Conservation (phyloP, 306 rosid species). For the Astragalus membranaceus region DNA sequence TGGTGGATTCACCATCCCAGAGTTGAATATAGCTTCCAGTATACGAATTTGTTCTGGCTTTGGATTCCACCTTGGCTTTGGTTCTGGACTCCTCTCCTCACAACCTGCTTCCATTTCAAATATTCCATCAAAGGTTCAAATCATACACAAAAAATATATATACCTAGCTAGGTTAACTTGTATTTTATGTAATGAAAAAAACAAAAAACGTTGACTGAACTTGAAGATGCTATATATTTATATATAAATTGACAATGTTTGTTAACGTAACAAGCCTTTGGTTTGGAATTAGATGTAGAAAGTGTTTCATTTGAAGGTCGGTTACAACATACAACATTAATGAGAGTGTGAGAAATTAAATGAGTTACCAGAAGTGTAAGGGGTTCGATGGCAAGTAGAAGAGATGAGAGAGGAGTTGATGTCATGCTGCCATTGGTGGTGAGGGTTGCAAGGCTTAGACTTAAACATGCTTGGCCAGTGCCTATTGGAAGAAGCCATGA, state of each 20-base stretch:
- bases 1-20: constrained; percentile 96
- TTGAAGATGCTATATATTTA: too few species aligned
- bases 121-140: too few species aligned
- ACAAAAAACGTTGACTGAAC: too few species aligned
- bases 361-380: constrained; percentile 51
- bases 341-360: neutral
- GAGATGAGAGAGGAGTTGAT: constrained; percentile 62
- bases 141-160: too few species aligned
- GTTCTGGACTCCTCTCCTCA: constrained; percentile 88
- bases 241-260: neutral
- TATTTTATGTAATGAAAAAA: too few species aligned
- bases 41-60: constrained; percentile 89
- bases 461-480: constrained; percentile 99
- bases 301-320: neutral
- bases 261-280: neutral
- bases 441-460: constrained; percentile 86
- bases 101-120: constrained; percentile 25
- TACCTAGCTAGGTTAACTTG: too few species aligned
- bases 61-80: constrained; percentile 97
- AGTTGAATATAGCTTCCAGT: constrained; percentile 89
- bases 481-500: constrained; percentile 96
- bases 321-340: neutral
- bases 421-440: constrained; percentile 92
- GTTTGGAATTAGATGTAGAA: neutral
- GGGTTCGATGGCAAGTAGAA: constrained; percentile 49